phyloP scores from a whole-genome alignment of 31 red algal species.

The Bonnemaisonia californica region DNA sequence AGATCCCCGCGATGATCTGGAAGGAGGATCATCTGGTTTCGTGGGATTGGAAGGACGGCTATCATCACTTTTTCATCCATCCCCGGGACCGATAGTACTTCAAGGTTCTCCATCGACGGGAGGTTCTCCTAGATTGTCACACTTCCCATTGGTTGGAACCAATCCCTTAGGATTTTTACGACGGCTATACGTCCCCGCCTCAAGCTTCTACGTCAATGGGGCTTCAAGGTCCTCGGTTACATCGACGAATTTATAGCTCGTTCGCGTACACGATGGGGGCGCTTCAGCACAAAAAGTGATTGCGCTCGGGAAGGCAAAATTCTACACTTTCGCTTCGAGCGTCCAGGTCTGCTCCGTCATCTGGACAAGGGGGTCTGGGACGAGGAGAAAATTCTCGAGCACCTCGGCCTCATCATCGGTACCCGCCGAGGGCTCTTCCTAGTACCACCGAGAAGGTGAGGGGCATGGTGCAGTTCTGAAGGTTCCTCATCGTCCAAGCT shows the following conservation, averaged over 20 bases:
- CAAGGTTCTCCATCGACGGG: neutral
- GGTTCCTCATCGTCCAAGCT: too few relatives aligned
- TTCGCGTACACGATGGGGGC: neutral
- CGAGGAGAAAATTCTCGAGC: neutral
- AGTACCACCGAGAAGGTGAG: too few relatives aligned
- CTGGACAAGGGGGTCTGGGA: neutral
- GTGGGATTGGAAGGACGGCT: slow-evolving; percentile 1
- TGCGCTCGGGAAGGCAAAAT: neutral
- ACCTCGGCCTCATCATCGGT: neutral
- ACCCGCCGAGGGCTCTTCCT: neutral
- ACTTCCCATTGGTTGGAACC: neutral
- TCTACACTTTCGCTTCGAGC: neutral
- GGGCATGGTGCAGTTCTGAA: too few relatives aligned
- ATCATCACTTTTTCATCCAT: neutral
- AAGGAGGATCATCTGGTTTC: neutral
- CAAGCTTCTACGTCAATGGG: neutral
- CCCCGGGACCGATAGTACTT: neutral
- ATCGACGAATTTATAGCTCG: neutral
- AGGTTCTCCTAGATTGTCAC: neutral
- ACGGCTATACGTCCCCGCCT: neutral
- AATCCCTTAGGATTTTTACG: neutral
- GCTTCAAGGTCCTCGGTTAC: neutral
- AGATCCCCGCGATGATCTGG: neutral
- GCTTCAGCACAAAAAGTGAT: neutral
- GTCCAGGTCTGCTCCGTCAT: neutral